Base-by-base conservation (phyloP, 495 filamentous ascomycete species). In the Entonaema liquescens region DNA sequence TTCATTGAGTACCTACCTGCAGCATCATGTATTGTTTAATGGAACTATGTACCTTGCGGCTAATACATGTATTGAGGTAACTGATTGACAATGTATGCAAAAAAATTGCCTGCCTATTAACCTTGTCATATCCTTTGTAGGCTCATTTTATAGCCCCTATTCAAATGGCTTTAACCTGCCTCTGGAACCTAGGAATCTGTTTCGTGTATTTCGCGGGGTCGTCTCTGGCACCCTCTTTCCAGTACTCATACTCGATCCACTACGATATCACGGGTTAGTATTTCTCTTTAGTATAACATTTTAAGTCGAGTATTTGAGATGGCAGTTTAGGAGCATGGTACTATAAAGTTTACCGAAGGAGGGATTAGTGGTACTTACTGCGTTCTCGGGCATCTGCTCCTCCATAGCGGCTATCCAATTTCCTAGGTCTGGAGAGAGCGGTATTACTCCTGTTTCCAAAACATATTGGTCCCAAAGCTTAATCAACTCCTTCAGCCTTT, bases 181-280 rank as follows among this genome's bases (percentile, higher is more conserved):
- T 78, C 72, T 85, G 74, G 54, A 88, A 87, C 58, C 84, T 79
- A 3, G 83, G 84, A 35, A 84, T 82, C 13, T 82, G 76, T 40
- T 83, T 83, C 9, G 76, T 82, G 68, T 88, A 90, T 77, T 82
- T 84, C 75, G 84, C 78, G 29, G 86, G 86, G 21, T 83, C 78
- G 42, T 89, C 87, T 28, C 75, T 52, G 79, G 88, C 88, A 5
- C 88, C 88, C 26, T 84, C 81, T 65, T 89, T 88, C 87, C 88
- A 90, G 53, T 90, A 90, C 78, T 89, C 87, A 76, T 87, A 90
- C 81, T 89, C 87, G 81, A 90, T 90, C 88, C 88, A 90, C 42
- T 47, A 9, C 42, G 19, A 8, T 0, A 23, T 1, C 19, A 47
- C 3, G 9, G 1, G 9, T 47, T 47, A 47, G 17, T 21, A 47